Conservation (phyloP, 2,329 filamentous ascomycete genomes). For the Colletotrichum spaethianum region DNA sequence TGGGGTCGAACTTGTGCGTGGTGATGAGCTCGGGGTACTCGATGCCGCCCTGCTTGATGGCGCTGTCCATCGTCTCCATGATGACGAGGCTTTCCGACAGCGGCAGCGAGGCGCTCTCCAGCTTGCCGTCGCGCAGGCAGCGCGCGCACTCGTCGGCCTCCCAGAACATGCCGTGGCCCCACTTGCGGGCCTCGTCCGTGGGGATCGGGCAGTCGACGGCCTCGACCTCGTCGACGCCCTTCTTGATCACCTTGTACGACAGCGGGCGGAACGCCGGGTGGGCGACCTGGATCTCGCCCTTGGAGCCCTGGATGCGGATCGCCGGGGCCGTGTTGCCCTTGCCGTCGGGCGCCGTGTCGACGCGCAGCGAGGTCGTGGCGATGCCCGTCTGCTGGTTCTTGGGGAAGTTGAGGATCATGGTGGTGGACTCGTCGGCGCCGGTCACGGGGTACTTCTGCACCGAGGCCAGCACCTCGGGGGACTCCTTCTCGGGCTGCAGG, state of each 20-base stretch:
- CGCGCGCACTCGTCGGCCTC: slow-evolving; percentile 85
- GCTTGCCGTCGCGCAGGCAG: slow-evolving; percentile 81
- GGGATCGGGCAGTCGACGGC: slow-evolving; percentile 69
- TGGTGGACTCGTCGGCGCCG: slow-evolving; percentile 84
- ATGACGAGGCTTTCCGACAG: slow-evolving; percentile 85
- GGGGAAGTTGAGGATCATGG: slow-evolving; percentile 83
- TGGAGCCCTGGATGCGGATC: slow-evolving; percentile 84
- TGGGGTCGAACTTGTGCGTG: slow-evolving; percentile 69
- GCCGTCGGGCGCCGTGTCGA: slow-evolving; percentile 72
- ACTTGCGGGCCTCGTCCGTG: slow-evolving; percentile 60
- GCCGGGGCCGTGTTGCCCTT: slow-evolving; percentile 73
- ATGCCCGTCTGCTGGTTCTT: slow-evolving; percentile 78
- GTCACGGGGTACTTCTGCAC: slow-evolving; percentile 79
- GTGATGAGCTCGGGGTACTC: slow-evolving; percentile 70
- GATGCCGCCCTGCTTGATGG: slow-evolving; percentile 67
- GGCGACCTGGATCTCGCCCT: slow-evolving; percentile 86
- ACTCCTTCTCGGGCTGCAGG: slow-evolving; percentile 79
- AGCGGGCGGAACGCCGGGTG: slow-evolving; percentile 79
- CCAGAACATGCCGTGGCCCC: slow-evolving; percentile 90
- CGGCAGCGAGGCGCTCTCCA: slow-evolving; percentile 80
- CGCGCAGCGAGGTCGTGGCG: slow-evolving; percentile 75
- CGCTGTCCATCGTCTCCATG: slow-evolving; percentile 80
- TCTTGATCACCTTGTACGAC: slow-evolving; percentile 74
- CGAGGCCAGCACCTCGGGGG: slow-evolving; percentile 77
- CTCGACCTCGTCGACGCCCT: slow-evolving; percentile 63